phyloP scores from a whole-genome alignment of 495 filamentous ascomycete species.

The Talaromyces trachyspermus region DNA sequence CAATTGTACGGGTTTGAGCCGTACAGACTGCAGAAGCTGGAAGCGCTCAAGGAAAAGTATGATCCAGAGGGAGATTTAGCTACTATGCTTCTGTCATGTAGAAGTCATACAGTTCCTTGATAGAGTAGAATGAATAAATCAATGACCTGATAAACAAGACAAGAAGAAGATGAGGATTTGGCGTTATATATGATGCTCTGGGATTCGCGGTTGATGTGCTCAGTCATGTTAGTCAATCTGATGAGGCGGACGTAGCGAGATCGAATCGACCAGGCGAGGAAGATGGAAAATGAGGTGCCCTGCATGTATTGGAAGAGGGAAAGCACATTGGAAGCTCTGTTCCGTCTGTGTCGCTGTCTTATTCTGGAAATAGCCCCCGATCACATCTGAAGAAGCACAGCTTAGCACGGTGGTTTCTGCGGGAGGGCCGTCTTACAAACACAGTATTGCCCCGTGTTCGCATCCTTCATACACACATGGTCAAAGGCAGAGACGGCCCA shows the following conservation, averaged over 20 bases:
- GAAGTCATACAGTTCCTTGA: no score
- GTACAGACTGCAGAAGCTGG: slow-evolving; percentile 35
- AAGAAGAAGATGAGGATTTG: no score
- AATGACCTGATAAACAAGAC: no score
- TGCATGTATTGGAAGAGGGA: slow-evolving; percentile 5
- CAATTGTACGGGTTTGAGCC: slow-evolving; percentile 40
- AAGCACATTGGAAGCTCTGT: slow-evolving; percentile 1
- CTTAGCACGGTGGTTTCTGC: neutral
- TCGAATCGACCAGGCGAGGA: no score
- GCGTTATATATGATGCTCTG: no score
- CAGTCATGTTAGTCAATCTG: no score
- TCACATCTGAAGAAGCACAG: slow-evolving; percentile 1
- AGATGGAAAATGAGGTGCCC: slow-evolving; percentile 11
- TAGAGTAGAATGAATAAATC: no score
- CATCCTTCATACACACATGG: slow-evolving; percentile 17
- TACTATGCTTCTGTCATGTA: slow-evolving; percentile 36
- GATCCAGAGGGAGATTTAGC: slow-evolving; percentile 38
- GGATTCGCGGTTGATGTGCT: no score
- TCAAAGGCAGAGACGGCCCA: slow-evolving; percentile 29
- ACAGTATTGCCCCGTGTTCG: slow-evolving; percentile 3
- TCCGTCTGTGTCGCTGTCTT: neutral
- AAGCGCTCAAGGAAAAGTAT: slow-evolving; percentile 28
- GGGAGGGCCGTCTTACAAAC: slow-evolving; percentile 3
- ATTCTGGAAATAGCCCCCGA: neutral
- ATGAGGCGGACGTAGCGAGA: no score